Conservation (phyloP, 2,329 filamentous ascomycete genomes). For the Pyrenophora teres region DNA sequence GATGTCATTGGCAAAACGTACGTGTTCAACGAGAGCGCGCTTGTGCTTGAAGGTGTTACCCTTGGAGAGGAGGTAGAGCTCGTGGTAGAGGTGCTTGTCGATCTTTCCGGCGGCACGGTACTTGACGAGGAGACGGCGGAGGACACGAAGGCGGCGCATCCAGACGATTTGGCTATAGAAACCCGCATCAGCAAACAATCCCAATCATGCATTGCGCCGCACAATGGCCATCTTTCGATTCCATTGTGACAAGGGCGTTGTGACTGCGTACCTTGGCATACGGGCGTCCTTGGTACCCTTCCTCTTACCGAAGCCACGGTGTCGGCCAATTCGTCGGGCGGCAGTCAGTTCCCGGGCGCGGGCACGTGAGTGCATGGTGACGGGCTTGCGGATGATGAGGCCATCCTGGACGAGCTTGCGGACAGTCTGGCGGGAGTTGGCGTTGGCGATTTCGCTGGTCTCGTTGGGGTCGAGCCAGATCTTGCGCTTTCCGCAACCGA, state of each 20-base stretch:
- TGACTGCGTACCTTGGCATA: slow-evolving; percentile 84
- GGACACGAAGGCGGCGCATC: slow-evolving; percentile 99
- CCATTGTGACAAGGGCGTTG: slow-evolving; percentile 21
- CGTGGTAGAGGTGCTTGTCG: slow-evolving; percentile 99
- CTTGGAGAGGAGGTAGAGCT: slow-evolving; percentile 99
- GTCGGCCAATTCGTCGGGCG: slow-evolving; percentile 91
- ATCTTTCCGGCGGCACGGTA: slow-evolving; percentile 99
- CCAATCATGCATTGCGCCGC: slow-evolving; percentile 14
- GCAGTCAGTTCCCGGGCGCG: slow-evolving; percentile 94
- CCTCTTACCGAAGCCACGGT: slow-evolving; percentile 99
- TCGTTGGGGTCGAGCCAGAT: slow-evolving; percentile 99
- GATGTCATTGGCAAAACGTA: slow-evolving; percentile 65
- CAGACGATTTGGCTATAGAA: slow-evolving; percentile 84
- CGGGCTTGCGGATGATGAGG: slow-evolving; percentile 99
- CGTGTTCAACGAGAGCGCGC: slow-evolving; percentile 99
- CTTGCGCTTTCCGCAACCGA: slow-evolving; percentile 99
- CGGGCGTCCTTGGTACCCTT: slow-evolving; percentile 99
- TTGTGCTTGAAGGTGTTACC: slow-evolving; percentile 99
- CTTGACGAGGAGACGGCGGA: slow-evolving; percentile 98
- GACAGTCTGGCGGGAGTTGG: slow-evolving; percentile 99
- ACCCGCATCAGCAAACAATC: slow-evolving; percentile 39
- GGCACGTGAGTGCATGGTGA: slow-evolving; percentile 98
- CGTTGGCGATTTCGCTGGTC: slow-evolving; percentile 98
- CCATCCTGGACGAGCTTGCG: slow-evolving; percentile 99
- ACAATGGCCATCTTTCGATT: slow-evolving; percentile 4